Percentiles rank a stretch among this genome's conserved stretches.
phyloP scores from a whole-genome alignment of 176 grass and related monocot genomes.

The Carex pumila region DNA sequence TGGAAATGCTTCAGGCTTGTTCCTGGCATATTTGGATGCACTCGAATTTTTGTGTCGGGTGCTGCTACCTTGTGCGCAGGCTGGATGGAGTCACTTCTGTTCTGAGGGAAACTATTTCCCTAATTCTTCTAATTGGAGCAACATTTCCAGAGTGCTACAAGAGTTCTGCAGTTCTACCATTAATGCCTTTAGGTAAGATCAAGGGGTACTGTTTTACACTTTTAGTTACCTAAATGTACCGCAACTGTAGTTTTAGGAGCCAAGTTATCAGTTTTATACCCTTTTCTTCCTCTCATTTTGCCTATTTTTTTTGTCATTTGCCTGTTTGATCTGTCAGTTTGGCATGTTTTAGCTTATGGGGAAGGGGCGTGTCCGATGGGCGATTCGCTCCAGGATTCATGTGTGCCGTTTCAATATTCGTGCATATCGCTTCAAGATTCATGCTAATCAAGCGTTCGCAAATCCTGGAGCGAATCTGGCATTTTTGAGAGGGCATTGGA shows the following conservation, averaged over 20 bases:
- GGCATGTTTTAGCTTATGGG: not conserved
- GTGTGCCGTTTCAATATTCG: too few relatives aligned
- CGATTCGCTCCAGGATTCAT: too few relatives aligned
- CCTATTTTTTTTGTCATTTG: not conserved
- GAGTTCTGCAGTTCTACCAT: conserved; percentile 48
- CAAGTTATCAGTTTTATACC: not conserved
- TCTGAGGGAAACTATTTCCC: conserved; percentile 28
- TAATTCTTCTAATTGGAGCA: conserved; percentile 27
- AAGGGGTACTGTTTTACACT: not conserved
- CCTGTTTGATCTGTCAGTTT: conserved; percentile 20
- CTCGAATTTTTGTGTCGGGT: conserved; percentile 63
- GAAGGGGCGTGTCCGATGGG: too few relatives aligned
- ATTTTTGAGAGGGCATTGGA: too few relatives aligned
- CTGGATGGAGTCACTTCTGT: conserved; percentile 42
- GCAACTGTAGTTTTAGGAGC: not conserved
- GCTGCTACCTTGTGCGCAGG: conserved; percentile 33
- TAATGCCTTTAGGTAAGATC: conserved; percentile 40
- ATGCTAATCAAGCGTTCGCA: too few relatives aligned
- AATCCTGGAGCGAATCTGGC: too few relatives aligned
- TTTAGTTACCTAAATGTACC: not conserved
- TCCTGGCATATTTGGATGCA: conserved; percentile 53
- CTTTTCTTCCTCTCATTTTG: not conserved
- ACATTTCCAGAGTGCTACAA: conserved; percentile 35
- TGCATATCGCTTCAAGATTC: too few relatives aligned
- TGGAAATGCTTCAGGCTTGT: conserved; percentile 30